Evolutionary conservation across 495 filamentous ascomycete genomes (phyloP), one percentile per base, ranked within the genome.

Genomic region (Hyaloscypha bicolor): DNA sequence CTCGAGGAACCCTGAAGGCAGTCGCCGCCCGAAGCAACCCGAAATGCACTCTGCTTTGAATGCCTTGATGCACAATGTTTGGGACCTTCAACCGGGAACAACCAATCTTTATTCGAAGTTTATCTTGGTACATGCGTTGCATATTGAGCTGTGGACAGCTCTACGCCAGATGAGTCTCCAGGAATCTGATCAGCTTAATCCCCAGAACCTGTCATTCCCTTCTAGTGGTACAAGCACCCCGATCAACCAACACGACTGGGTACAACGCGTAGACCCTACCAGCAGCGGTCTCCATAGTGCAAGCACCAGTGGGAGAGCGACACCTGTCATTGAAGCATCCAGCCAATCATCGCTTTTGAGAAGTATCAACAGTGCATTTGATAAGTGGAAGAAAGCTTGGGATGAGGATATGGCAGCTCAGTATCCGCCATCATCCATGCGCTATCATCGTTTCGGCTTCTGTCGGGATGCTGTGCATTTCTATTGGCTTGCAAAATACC

Each of bases 81-180:
- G 80, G 55, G 79, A 80, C 58, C 84, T 89, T 67, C 80, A 81
- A 25, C 81, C 81, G 1, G 80, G 82, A 12, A 79, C 80, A 11
- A 91, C 88, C 2, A 91, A 91, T 62, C 75, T 86, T 0, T 88
- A 86, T 68, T 86, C 85, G 9, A 91, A 91, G 65, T 91, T 90
- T 66, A 85, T 91, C 37, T 70, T 91, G n/a, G 81, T 91, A 11
- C 87, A 91, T 63, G 86, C 86, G 8, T 73, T 89, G 21, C 81
- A 87, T 60, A 79, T 83, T 29, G 79, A 87, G 61, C 79, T 88
- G 55, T 80, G 81, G 74, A 66, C 61, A 33, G 73, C 70, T 32
- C 79, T 80, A 42, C 71, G 73, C 61, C 35, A 48, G 42, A 19
- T 66, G 72, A 57, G 33, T 77, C 39, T 64, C 72, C 69, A 74